A percentile compares a stretch with the other conserved stretches of the same genome.
These are phyloP conservation scores for Didymella pomorum DNA, from an alignment of 2,329 filamentous ascomycete species.

Conservation along the genomic window DNA sequence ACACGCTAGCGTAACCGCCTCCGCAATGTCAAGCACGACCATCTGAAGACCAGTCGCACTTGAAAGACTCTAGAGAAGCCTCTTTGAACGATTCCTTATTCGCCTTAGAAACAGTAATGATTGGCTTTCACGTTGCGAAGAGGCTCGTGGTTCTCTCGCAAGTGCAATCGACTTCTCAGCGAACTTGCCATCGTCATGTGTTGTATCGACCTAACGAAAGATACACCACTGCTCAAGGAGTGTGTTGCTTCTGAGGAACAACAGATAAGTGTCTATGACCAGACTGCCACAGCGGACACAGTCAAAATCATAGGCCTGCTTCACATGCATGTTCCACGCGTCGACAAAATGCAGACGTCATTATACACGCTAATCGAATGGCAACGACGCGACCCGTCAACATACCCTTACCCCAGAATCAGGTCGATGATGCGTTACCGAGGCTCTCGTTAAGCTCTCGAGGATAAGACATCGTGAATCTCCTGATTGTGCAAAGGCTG, in stretches of 20 bases:
- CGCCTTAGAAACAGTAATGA: background rate
- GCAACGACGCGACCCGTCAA: conserved; percentile 13
- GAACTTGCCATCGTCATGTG: background rate
- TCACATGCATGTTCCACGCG: conserved; percentile 11
- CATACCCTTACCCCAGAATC: conserved; percentile 12
- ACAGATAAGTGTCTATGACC: background rate
- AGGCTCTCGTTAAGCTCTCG: conserved; percentile 1
- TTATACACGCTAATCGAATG: conserved; percentile 19
- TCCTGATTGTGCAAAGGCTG: background rate
- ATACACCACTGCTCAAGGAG: background rate
- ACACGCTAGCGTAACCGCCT: conserved; percentile 1
- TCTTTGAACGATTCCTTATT: background rate
- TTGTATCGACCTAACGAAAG: background rate
- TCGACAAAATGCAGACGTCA: conserved; percentile 23
- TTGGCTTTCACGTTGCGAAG: background rate
- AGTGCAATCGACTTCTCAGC: background rate
- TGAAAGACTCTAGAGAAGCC: too few relatives aligned
- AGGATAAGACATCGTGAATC: conserved; percentile 7
- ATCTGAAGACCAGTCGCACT: background rate
- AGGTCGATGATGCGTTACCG: conserved; percentile 21
- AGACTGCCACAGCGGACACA: background rate
- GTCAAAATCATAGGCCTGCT: background rate
- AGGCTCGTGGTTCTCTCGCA: background rate
- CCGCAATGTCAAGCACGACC: background rate
- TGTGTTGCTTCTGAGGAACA: background rate